Base-by-base conservation (phyloP, 352 stramenopile species). In the Phytophthora hybrid region DNA sequence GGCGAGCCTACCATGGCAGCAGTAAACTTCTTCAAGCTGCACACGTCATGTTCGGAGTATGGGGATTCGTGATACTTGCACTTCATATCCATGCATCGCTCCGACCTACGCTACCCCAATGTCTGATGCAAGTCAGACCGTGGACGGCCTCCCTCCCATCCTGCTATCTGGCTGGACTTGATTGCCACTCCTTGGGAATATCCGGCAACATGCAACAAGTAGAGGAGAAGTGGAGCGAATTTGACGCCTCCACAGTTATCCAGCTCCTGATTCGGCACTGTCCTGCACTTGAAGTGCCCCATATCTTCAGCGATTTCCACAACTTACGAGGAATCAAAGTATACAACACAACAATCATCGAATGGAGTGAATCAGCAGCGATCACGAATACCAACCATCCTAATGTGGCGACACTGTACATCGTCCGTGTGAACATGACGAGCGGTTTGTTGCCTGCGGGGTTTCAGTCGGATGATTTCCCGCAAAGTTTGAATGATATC, bases 91-190 rank as follows among this genome's bases (percentile, higher is more conserved):
- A 69, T 8, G 66, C 71, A 3, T 54, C 68, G 16, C 8, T 44
- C 0, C 54, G 76, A 11, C 66, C 70, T 21, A 57, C 34, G 11
- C 41, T 73, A 3, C n/a, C 61, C 1, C 56, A 81, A 21, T 81
- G 74, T 31, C 14, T 63, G 6, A 66, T 81, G 21, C 71, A 79
- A 41, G 76, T 82, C 9, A 59, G 72, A 19, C 77, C 77, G 0
- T 84, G 80, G 80, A 53, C 75, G 19, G 61, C 72, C 4, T 59
- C 59, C 0, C 59, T 70, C 5, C 51, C 69, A 2, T 78, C 77
- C 2, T 87, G 80, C 41, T 79, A 82, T 58, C 41, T 87, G 13
- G 60, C 76, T 6, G 66, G 73, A 9, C 49, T 87, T 3, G 80
- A 78, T 60, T 84, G 77, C 41, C 52, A 77, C 29, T 3, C 10